Conservation (phyloP, 78 protist species). For the Acrasis kona region DNA sequence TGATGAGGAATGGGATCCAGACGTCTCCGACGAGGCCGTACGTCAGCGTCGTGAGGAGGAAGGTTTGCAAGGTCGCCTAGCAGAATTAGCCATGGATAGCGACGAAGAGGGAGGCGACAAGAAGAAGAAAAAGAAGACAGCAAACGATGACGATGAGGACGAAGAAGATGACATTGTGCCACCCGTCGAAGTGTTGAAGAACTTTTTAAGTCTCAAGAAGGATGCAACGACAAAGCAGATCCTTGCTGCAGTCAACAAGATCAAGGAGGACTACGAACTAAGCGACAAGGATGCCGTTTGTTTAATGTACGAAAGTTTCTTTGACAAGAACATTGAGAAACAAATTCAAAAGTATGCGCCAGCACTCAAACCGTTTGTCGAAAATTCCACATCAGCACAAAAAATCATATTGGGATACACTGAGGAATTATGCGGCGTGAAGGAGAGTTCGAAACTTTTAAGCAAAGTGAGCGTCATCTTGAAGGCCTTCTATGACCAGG, state of each 20-base stretch:
- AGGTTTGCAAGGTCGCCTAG: background rate
- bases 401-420: background rate
- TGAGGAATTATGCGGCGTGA: background rate
- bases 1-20: background rate
- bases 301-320: background rate
- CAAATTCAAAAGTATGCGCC: background rate
- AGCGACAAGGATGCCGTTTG: background rate
- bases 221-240: background rate
- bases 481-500: constrained; percentile 6
- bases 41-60: background rate
- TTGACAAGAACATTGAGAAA: background rate
- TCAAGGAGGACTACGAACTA: background rate
- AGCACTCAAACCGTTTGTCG: background rate
- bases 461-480: background rate
- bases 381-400: background rate
- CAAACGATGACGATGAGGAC: background rate
- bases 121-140: too few relatives aligned
- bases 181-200: background rate
- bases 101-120: background rate
- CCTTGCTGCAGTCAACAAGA: background rate
- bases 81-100: background rate
- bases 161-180: background rate
- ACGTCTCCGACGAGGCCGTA: constrained; percentile 5
- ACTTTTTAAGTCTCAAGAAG: background rate
- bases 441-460: background rate